phyloP scores from a whole-genome alignment of 257 asterid species.

The Craterostigma plantagineum region DNA sequence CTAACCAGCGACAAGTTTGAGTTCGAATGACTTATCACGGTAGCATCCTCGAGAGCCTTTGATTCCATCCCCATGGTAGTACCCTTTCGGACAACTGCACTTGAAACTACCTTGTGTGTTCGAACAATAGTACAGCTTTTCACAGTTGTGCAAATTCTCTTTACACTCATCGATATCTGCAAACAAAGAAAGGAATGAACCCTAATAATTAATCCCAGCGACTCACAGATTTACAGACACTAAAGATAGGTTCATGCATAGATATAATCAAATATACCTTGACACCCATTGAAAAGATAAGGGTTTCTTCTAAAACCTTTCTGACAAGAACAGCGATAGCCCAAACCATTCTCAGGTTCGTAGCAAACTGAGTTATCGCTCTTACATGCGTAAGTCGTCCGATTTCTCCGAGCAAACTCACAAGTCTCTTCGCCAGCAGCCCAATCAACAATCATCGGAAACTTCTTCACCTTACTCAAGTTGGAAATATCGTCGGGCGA shows the following conservation, averaged over 20 bases:
- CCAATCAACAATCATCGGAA: slow-evolving; percentile 8
- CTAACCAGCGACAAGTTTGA: slow-evolving; percentile 2
- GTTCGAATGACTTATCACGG: not conserved
- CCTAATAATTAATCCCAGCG: too few species aligned
- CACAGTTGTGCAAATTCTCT: too few species aligned
- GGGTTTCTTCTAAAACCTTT: slow-evolving; percentile 15
- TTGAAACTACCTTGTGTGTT: too few species aligned
- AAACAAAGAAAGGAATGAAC: not conserved
- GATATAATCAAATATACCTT: slow-evolving; percentile 5
- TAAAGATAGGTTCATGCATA: not conserved
- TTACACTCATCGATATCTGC: too few species aligned
- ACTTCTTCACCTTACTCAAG: too few species aligned
- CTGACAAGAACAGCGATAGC: too few species aligned
- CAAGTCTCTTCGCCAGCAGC: slow-evolving; percentile 7
- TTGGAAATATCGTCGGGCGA: not conserved
- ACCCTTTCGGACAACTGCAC: slow-evolving; percentile 10
- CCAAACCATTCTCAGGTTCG: not conserved
- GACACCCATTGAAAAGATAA: slow-evolving; percentile 8
- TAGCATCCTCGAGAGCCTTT: not conserved
- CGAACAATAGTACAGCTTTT: too few species aligned
- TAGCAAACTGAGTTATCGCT: slow-evolving; percentile 2
- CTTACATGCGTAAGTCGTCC: slow-evolving; percentile 8
- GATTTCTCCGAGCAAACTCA: slow-evolving; percentile 3
- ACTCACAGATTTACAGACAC: slow-evolving; percentile 6
- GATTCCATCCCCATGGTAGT: slow-evolving; percentile 3